A percentile compares a stretch with the other conserved stretches of the same genome.
Evolutionary conservation across 345 rosid species (phyloP).

Genomic region (Hibiscus tridactylites): DNA sequence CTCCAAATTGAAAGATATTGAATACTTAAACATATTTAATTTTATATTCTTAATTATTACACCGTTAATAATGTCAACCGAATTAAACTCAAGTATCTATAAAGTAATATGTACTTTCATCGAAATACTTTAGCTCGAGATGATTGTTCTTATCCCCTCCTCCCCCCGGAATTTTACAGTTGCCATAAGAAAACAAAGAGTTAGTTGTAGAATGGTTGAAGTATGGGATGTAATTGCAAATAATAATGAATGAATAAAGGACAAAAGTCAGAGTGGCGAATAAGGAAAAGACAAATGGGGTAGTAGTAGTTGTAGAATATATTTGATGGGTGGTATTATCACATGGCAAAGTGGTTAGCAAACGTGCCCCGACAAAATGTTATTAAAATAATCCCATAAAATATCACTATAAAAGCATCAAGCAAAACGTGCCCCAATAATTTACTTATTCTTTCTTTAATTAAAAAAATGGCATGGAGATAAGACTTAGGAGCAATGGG

Average conservation of each 20-base stretch:
- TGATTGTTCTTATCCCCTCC: too few relatives aligned
- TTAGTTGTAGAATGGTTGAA: neutral
- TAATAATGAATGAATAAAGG: neutral
- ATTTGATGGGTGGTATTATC: constrained; percentile 2
- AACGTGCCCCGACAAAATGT: constrained; percentile 10
- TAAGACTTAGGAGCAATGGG: neutral
- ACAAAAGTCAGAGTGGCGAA: neutral
- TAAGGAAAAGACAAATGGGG: neutral
- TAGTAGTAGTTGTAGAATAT: neutral
- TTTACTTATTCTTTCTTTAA: neutral
- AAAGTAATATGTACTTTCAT: too few relatives aligned
- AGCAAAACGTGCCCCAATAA: constrained; percentile 22
- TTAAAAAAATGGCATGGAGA: neutral
- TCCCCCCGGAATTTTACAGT: too few relatives aligned
- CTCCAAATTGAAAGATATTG: too few relatives aligned
- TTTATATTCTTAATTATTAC: too few relatives aligned
- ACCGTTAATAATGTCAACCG: too few relatives aligned
- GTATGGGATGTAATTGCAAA: neutral
- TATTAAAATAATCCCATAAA: neutral
- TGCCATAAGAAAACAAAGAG: neutral
- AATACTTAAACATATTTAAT: too few relatives aligned
- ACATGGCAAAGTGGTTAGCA: constrained; percentile 18
- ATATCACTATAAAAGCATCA: neutral
- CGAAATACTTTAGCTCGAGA: too few relatives aligned
- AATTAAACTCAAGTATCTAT: too few relatives aligned